Percentiles rank a stretch among this genome's conserved stretches.
Conservation (phyloP, 805 yeast genomes). For the Kregervanrija delftensis region DNA sequence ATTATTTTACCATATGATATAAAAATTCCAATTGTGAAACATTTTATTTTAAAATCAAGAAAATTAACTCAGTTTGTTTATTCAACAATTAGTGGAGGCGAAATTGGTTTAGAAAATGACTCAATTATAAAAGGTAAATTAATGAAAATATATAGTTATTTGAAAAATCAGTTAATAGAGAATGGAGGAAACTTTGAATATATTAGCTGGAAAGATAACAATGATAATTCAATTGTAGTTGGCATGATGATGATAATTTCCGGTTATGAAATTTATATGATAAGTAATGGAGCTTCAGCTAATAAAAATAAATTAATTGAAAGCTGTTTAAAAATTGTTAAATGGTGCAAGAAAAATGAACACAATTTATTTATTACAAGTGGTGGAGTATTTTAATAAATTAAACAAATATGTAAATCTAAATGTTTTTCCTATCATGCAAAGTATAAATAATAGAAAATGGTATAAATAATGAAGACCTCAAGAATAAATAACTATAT, state of each 20-base stretch:
- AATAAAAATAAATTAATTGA: constrained; percentile 50
- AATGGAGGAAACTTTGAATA: constrained; percentile 18
- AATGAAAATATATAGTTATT: constrained; percentile 21
- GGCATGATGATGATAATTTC: constrained; percentile 23
- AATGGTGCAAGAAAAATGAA: constrained; percentile 72
- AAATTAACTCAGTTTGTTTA: constrained; percentile 50
- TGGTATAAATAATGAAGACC: neutral
- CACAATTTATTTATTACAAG: constrained; percentile 64
- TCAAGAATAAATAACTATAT: neutral
- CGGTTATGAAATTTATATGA: constrained; percentile 53
- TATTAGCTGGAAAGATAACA: constrained; percentile 21
- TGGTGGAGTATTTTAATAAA: constrained; percentile 54
- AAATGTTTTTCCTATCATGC: neutral
- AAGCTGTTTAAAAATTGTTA: constrained; percentile 57
- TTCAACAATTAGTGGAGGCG: constrained; percentile 17
- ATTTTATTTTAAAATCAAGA: constrained; percentile 75
- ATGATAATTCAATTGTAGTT: constrained; percentile 19
- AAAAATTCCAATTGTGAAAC: constrained; percentile 56
- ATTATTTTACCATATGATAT: constrained; percentile 40
- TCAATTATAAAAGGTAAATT: constrained; percentile 16
- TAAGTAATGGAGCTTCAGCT: constrained; percentile 48
- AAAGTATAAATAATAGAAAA: neutral
- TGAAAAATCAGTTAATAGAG: constrained; percentile 7
- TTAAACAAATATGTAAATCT: neutral
- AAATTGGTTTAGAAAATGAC: constrained; percentile 11